These are phyloP conservation scores for Pleurotus salmoneostramineus DNA, from an alignment of 768 basidiomycete species.

Conservation along the genomic window DNA sequence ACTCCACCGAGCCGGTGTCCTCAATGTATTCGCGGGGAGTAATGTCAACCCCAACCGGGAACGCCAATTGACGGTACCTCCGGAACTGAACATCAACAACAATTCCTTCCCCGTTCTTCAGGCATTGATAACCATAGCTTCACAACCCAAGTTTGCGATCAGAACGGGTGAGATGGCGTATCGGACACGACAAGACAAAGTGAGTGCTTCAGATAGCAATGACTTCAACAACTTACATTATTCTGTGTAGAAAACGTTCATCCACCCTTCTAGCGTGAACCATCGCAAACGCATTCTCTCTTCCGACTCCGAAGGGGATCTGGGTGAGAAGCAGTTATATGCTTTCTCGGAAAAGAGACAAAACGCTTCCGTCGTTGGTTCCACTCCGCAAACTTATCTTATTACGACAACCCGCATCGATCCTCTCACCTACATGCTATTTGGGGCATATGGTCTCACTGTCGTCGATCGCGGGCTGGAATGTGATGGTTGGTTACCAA, in stretches of 20 bases:
- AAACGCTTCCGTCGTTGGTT: conserved; percentile 53
- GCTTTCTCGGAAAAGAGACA: conserved; percentile 84
- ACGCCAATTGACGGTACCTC: conserved; percentile 42
- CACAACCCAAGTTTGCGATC: conserved; percentile 89
- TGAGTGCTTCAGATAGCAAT: conserved; percentile 23
- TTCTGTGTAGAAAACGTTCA: conserved; percentile 55
- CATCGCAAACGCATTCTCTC: conserved; percentile 48
- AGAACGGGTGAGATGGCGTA: conserved; percentile 62
- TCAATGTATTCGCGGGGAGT: conserved; percentile 77
- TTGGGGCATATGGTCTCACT: conserved; percentile 79
- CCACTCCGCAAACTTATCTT: conserved; percentile 59
- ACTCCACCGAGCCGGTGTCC: conserved; percentile 75
- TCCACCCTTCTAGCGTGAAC: conserved; percentile 88
- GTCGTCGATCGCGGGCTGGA: conserved; percentile 71
- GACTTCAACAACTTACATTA: conserved; percentile 5
- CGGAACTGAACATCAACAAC: conserved; percentile 67
- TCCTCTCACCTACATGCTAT: conserved; percentile 85
- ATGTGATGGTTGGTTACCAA: conserved; percentile 89
- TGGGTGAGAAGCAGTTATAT: conserved; percentile 67
- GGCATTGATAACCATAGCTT: conserved; percentile 80
- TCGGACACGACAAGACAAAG: conserved; percentile 83
- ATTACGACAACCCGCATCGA: conserved; percentile 83
- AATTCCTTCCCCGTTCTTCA: conserved; percentile 74
- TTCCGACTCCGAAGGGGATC: conserved; percentile 18
- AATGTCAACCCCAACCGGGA: conserved; percentile 27